Evolutionary conservation across 2,329 filamentous ascomycete genomes (phyloP), one percentile per base, ranked within the genome.

Genomic region (Phaeophleospora eucalypticola): DNA sequence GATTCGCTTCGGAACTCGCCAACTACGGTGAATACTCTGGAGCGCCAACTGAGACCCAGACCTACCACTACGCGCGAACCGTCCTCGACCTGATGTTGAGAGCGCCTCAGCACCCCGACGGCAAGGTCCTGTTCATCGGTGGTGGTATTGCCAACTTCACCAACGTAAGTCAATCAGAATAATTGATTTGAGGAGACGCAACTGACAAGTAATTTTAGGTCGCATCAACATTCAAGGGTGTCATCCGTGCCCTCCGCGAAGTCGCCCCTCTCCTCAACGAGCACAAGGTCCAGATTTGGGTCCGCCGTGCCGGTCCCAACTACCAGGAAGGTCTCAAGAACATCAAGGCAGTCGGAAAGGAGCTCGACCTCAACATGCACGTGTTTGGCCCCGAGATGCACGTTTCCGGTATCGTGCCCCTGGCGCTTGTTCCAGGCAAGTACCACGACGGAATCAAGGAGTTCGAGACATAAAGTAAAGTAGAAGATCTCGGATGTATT

Each of bases 141-240:
- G 93, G 93, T 77, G 93, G 93, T 81, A 98, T 98, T 81, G 93
- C 93, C 80, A 98, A 98, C 86, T 98, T 98, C 79, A 98, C 93
- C 80, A 98, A 97, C 76, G 93, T 75, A 65, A 65, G 68, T 64
- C 27, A 44, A 43, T 21, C 43, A 29, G 24, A 6, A 20, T 15
- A 9, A 15, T 37, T 2, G 34, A 27, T 17, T 16, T 34, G 17
- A 19, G 8, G 3, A 34, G 8, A 15, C 16, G 9, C 9, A 8
- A 45, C 50, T 60, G 35, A 58, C 54, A 43, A 32, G n/a, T 48
- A 14, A 17, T 21, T 21, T 4, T 50, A 74, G 66, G 71, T 98
- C 45, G 93, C 93, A 52, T 93, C 87, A 63, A 98, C 93, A 57
- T 98, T 98, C 86, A 98, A 98, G 83, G 93, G 93, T 78, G 91